These are phyloP conservation scores for Colletotrichum tropicicola DNA, from an alignment of 2,329 filamentous ascomycete genomes.

Conservation along the genomic window DNA sequence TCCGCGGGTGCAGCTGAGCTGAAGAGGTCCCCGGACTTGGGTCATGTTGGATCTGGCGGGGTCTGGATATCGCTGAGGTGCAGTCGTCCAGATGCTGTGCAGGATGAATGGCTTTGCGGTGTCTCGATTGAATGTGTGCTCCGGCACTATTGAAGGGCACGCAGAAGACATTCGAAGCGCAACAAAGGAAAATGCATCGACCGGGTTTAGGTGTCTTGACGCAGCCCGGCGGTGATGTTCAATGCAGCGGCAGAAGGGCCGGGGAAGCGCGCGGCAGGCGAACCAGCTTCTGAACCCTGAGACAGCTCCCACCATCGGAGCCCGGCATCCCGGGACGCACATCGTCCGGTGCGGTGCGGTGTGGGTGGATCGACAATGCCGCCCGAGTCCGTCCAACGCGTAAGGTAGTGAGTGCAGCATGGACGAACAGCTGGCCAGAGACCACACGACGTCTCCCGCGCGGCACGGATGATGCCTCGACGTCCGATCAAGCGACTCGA, in stretches of 20 bases:
- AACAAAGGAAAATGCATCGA: no score
- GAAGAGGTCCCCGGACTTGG: not conserved
- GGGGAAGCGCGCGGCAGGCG: not conserved
- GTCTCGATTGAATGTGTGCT: no score
- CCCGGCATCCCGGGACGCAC: not conserved
- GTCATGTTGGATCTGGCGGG: not conserved
- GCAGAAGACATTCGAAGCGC: no score
- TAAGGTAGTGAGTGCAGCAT: not conserved
- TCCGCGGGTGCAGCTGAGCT: not conserved
- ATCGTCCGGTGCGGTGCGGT: conserved; percentile 3
- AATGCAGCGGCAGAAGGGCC: not conserved
- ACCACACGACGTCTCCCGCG: not conserved
- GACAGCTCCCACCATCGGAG: not conserved
- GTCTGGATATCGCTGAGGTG: no score
- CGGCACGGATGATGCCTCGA: not conserved
- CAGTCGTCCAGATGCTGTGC: no score
- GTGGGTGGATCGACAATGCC: not conserved
- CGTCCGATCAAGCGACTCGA: not conserved
- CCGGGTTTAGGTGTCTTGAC: no score
- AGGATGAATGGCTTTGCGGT: no score
- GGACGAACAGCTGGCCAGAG: conserved; percentile 5
- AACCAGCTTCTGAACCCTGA: not conserved
- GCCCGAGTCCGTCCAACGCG: no score
- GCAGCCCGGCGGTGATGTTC: not conserved
- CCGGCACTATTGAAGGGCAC: no score